A percentile compares a stretch with the other conserved stretches of the same genome.
These are phyloP conservation scores for Cenchrus purpureus DNA, from an alignment of 176 grass and related monocot species.

Conservation along the genomic window DNA sequence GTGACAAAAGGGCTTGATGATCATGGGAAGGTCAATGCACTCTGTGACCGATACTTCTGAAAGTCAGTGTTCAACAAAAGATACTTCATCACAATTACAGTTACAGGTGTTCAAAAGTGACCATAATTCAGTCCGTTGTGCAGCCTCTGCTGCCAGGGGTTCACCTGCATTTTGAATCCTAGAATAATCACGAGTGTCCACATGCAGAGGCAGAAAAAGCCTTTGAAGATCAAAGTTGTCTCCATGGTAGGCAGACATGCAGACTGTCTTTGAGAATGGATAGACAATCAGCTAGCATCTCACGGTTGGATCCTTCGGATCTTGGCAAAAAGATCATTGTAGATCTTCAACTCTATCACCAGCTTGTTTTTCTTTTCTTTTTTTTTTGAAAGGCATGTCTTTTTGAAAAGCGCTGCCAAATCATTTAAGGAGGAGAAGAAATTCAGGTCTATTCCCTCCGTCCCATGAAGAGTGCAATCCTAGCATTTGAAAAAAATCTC, in stretches of 20 bases:
- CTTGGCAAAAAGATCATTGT: background rate
- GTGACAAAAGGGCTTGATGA: background rate
- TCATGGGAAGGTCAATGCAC: background rate
- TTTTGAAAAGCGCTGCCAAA: too few species aligned
- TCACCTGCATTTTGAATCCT: conserved; percentile 1
- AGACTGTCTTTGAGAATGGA: background rate
- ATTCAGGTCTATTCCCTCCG: too few species aligned
- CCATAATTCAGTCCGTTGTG: background rate
- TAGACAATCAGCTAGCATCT: background rate
- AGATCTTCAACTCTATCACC: background rate
- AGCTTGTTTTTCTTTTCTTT: background rate
- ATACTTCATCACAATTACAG: background rate
- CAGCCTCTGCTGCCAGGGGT: conserved; percentile 16
- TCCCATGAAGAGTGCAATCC: too few species aligned
- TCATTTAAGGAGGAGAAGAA: too few species aligned
- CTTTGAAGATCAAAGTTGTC: too few species aligned
- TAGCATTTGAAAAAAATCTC: too few species aligned
- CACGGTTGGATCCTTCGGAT: conserved; percentile 12
- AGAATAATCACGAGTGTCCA: background rate
- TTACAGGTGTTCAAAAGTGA: background rate
- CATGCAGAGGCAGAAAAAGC: conserved; percentile 3
- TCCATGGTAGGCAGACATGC: too few species aligned
- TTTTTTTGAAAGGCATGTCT: too few species aligned
- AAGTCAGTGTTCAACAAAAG: background rate
- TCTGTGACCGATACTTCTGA: background rate